A percentile compares a stretch with the other conserved stretches of the same genome.
Conservation (phyloP, 371 early-diverging fungal genomes). For the Funneliformis caledonium region DNA sequence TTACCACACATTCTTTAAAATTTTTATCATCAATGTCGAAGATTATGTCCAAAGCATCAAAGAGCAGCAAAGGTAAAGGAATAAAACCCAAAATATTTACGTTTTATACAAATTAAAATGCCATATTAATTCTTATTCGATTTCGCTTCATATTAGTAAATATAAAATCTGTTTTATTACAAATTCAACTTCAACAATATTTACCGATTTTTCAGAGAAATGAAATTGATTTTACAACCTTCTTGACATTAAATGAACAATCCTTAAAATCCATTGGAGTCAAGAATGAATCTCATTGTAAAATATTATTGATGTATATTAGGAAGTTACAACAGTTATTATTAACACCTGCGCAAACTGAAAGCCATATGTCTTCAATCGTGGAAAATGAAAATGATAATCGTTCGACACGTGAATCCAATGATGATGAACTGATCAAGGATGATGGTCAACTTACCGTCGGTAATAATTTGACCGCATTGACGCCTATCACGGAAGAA, state of each 20-base stretch:
- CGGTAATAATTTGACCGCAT: too few relatives aligned
- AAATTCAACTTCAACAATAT: conserved; percentile 30
- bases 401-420: background rate
- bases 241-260: conserved; percentile 18
- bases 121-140: too few relatives aligned
- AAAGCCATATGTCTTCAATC: background rate
- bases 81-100: too few relatives aligned
- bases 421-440: background rate
- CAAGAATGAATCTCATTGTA: conserved; percentile 1
- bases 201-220: conserved; percentile 10
- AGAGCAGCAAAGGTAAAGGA: too few relatives aligned
- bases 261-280: background rate
- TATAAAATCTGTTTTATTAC: background rate
- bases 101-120: too few relatives aligned
- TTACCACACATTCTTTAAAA: too few relatives aligned
- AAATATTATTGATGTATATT: background rate
- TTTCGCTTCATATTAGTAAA: too few relatives aligned
- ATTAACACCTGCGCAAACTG: background rate
- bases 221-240: conserved; percentile 7
- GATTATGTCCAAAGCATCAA: too few relatives aligned
- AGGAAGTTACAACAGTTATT: background rate
- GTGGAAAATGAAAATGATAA: background rate
- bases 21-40: too few relatives aligned
- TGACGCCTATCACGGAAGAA: background rate
- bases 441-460: background rate